Percentiles rank a stretch among this genome's conserved stretches.
These are phyloP conservation scores for Musa balbisiana DNA, from an alignment of 202 grass and related monocot genomes.

Conservation along the genomic window DNA sequence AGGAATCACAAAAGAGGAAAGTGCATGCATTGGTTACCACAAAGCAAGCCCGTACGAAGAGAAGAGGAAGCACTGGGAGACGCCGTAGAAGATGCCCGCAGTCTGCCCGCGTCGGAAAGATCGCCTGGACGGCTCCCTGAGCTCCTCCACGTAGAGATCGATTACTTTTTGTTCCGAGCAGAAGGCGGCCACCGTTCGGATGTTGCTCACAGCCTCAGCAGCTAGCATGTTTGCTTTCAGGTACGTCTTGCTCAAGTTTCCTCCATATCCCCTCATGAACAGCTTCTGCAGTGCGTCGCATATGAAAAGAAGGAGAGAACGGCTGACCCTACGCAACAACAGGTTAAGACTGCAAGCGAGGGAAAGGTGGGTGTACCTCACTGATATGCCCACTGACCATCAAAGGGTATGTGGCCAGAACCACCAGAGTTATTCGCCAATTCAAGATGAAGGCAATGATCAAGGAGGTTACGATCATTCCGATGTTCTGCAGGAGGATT, in stretches of 20 bases:
- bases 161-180: conserved; percentile 93
- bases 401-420: conserved; percentile 77
- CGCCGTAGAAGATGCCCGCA: conserved; percentile 82
- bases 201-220: conserved; percentile 96
- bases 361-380: conserved; percentile 36
- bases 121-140: conserved; percentile 53
- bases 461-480: conserved; percentile 90
- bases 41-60: conserved; percentile 77
- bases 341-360: background rate
- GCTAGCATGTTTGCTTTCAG: conserved; percentile 96
- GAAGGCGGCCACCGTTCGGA: conserved; percentile 89
- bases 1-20: background rate
- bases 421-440: conserved; percentile 89
- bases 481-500: conserved; percentile 84
- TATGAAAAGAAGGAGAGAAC: background rate
- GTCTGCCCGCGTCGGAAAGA: conserved; percentile 86
- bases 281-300: conserved; percentile 49
- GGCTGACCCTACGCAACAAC: too few relatives aligned
- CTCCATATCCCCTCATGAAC: conserved; percentile 97
- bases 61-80: conserved; percentile 98
- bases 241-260: conserved; percentile 74
- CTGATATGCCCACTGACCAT: conserved; percentile 99
- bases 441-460: conserved; percentile 96
- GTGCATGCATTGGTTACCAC: conserved; percentile 36
- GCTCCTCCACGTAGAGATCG: conserved; percentile 68